These are phyloP conservation scores for Mycena sp. DNA, from an alignment of 1,284 basidiomycete species.

Conservation along the genomic window DNA sequence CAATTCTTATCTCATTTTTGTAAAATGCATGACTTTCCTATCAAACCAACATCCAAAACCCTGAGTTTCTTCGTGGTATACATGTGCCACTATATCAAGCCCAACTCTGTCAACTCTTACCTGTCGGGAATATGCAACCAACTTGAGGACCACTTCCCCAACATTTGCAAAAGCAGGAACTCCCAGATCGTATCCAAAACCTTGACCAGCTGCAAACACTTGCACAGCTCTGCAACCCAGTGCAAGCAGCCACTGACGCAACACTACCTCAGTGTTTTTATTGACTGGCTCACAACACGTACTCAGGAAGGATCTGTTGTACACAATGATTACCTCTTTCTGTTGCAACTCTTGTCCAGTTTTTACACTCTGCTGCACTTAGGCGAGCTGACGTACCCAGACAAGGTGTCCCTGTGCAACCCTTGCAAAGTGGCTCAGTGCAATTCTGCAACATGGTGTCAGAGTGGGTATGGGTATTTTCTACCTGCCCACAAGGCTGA, in stretches of 20 bases:
- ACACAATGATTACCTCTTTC: constrained; percentile 43
- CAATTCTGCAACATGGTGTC: constrained; percentile 12
- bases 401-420: constrained; percentile 27
- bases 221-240: constrained; percentile 18
- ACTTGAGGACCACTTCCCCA: constrained; percentile 49
- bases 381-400: constrained; percentile 41
- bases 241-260: constrained; percentile 41
- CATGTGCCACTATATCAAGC: constrained; percentile 50
- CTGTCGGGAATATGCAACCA: constrained; percentile 51
- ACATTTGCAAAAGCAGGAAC: constrained; percentile 36
- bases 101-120: constrained; percentile 48
- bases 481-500: constrained; percentile 46
- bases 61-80: constrained; percentile 48
- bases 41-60: constrained; percentile 46
- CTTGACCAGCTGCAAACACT: constrained; percentile 41
- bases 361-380: constrained; percentile 43
- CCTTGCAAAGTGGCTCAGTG: constrained; percentile 32
- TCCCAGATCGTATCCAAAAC: constrained; percentile 37
- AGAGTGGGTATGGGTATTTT: constrained; percentile 25
- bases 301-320: not conserved
- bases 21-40: constrained; percentile 40
- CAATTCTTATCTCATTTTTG: constrained; percentile 52
- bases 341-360: constrained; percentile 32
- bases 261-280: constrained; percentile 22
- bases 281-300: not conserved